Conservation (phyloP, 2,329 filamentous ascomycete genomes). For the Hypomyces rosellus region DNA sequence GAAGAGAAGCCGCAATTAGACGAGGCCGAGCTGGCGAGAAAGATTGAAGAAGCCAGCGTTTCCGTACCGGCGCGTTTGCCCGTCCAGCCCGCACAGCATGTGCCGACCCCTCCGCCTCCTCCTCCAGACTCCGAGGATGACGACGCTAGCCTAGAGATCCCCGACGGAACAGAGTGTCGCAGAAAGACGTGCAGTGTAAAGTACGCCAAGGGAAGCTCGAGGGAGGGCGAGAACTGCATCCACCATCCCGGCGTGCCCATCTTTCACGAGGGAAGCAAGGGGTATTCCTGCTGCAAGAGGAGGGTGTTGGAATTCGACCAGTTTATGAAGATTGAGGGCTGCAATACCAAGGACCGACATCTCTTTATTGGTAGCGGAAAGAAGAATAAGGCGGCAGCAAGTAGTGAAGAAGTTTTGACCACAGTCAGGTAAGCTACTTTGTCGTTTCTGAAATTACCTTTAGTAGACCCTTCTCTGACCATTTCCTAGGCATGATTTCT, state of each 20-base stretch:
- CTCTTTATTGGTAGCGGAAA: constrained; percentile 75
- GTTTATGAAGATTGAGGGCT: constrained; percentile 93
- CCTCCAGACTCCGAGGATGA: constrained; percentile 80
- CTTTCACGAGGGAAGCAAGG: constrained; percentile 98
- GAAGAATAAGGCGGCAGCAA: constrained; percentile 45
- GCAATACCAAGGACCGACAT: constrained; percentile 73
- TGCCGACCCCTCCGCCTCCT: constrained; percentile 50
- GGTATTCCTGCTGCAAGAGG: constrained; percentile 94
- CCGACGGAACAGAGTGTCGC: constrained; percentile 69
- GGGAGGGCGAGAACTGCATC: constrained; percentile 71
- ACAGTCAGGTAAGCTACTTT: constrained; percentile 56
- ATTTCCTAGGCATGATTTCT: constrained; percentile 65
- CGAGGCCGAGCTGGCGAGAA: constrained; percentile 34
- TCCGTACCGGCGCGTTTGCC: constrained; percentile 35
- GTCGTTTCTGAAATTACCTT: neutral
- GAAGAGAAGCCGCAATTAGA: constrained; percentile 50
- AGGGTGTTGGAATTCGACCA: constrained; percentile 95
- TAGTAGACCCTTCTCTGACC: neutral
- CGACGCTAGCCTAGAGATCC: constrained; percentile 67
- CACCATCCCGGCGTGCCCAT: constrained; percentile 87
- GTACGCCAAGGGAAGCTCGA: constrained; percentile 54
- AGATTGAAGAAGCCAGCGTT: constrained; percentile 44
- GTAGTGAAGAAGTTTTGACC: constrained; percentile 68
- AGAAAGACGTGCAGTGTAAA: constrained; percentile 64
- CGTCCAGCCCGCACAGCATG: constrained; percentile 39